These are phyloP conservation scores for Tagetes patula DNA, from an alignment of 129 eudicot species.

Conservation along the genomic window DNA sequence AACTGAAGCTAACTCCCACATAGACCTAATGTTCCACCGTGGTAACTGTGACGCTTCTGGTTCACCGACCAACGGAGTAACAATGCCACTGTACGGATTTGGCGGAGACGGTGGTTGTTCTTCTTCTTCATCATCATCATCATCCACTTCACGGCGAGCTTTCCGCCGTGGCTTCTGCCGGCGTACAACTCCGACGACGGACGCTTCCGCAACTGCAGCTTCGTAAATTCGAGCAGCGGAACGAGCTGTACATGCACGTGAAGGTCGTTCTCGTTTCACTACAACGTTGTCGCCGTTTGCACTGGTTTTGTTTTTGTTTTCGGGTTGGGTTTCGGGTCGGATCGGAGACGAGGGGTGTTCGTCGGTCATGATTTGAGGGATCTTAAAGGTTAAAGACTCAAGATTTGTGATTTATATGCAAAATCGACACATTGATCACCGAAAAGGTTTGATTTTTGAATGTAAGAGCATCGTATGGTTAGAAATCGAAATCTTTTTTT, in stretches of 20 bases:
- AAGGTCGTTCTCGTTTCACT: constrained; percentile 75
- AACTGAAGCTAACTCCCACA: constrained; percentile 92
- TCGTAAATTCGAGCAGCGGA: constrained; percentile 64
- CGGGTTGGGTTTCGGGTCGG: constrained; percentile 45
- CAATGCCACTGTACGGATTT: constrained; percentile 46
- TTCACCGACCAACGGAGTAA: constrained; percentile 67
- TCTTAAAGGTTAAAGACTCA: constrained; percentile 33
- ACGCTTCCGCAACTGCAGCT: constrained; percentile 73
- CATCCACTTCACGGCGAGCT: constrained; percentile 36
- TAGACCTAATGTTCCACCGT: constrained; percentile 81
- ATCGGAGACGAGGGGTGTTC: constrained; percentile 51
- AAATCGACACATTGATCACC: constrained; percentile 29
- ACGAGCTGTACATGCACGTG: constrained; percentile 89
- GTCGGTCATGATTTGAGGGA: constrained; percentile 57
- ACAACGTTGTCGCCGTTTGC: constrained; percentile 26
- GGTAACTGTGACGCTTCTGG: constrained; percentile 73
- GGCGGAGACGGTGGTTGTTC: constrained; percentile 46
- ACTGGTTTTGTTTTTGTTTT: constrained; percentile 23
- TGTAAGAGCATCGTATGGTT: background rate
- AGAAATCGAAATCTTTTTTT: background rate
- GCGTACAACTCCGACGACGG: constrained; percentile 42
- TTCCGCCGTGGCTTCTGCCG: constrained; percentile 43
- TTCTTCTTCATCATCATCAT: constrained; percentile 43
- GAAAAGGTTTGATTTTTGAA: background rate
- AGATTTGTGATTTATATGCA: constrained; percentile 28